Evolutionary conservation across 805 yeast genomes (phyloP).

Genomic region (Metschnikowia sp.): DNA sequence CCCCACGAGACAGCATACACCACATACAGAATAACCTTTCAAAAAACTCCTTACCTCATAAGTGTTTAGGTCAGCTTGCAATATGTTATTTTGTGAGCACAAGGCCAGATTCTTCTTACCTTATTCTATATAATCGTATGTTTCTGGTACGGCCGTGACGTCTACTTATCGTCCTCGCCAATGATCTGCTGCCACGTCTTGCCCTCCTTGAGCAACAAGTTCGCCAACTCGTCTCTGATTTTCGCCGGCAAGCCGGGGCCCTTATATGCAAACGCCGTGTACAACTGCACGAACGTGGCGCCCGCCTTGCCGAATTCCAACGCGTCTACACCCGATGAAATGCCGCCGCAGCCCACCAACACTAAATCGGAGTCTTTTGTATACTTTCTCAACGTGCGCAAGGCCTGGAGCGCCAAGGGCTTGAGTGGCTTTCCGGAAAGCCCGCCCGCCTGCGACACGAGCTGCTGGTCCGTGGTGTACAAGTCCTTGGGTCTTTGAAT

Average conservation of each 20-base stretch:
- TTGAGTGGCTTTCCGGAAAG: slow-evolving; percentile 91
- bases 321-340: slow-evolving; percentile 82
- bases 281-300: slow-evolving; percentile 82
- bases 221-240: slow-evolving; percentile 39
- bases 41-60: no score
- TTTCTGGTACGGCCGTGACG: neutral
- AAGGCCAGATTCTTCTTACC: neutral
- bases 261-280: slow-evolving; percentile 86
- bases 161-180: slow-evolving; percentile 51
- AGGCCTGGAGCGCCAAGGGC: slow-evolving; percentile 69
- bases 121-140: neutral
- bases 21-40: no score
- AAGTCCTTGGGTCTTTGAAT: slow-evolving; percentile 71
- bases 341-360: slow-evolving; percentile 93
- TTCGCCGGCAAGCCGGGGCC: slow-evolving; percentile 78
- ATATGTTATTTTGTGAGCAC: neutral
- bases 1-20: no score
- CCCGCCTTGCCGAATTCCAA: slow-evolving; percentile 91
- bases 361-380: slow-evolving; percentile 72
- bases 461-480: slow-evolving; percentile 41
- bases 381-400: slow-evolving; percentile 66
- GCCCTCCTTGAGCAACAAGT: slow-evolving; percentile 63
- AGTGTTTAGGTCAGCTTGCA: no score
- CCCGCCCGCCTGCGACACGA: slow-evolving; percentile 72
- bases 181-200: slow-evolving; percentile 81